A percentile compares a stretch with the other conserved stretches of the same genome.
Evolutionary conservation across 225 moss, liverwort and hornwort species (phyloP).

Genomic region (Physcomitrellopsis africana): DNA sequence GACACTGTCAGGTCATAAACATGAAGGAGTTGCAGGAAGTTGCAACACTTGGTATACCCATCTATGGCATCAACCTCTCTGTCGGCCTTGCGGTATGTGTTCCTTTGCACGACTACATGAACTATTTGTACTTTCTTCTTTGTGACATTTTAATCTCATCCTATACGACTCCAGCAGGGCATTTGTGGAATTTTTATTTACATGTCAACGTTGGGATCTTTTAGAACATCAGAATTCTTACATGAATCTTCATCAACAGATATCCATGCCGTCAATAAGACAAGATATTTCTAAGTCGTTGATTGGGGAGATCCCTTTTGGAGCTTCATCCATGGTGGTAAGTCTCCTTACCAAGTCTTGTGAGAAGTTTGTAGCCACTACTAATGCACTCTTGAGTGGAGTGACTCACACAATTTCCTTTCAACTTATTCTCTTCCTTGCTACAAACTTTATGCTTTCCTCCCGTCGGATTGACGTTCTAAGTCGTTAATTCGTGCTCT

Average conservation of each 20-base stretch:
- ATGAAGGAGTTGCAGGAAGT: constrained; percentile 90
- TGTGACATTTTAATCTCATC: constrained; percentile 11
- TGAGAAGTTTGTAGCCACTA: constrained; percentile 10
- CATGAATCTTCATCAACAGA: constrained; percentile 46
- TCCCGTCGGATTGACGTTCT: constrained; percentile 2
- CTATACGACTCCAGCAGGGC: background rate
- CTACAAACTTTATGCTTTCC: constrained; percentile 1
- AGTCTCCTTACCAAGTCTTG: constrained; percentile 28
- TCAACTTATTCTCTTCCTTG: background rate
- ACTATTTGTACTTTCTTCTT: constrained; percentile 6
- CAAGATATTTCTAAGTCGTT: constrained; percentile 87
- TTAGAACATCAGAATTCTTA: too few species aligned
- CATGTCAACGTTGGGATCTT: background rate
- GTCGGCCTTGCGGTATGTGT: constrained; percentile 83
- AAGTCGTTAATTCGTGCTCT: constrained; percentile 4
- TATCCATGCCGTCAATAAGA: constrained; percentile 82
- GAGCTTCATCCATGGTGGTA: constrained; percentile 90
- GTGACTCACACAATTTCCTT: background rate
- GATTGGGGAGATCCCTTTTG: constrained; percentile 90
- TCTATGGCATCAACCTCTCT: constrained; percentile 95
- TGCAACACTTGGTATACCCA: constrained; percentile 70
- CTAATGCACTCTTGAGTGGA: constrained; percentile 1
- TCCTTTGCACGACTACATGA: constrained; percentile 14
- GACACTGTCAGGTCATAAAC: constrained; percentile 73
- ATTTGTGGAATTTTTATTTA: background rate